Base-by-base conservation (phyloP, 164 flowering plant species). In the Brasenia schreberi region DNA sequence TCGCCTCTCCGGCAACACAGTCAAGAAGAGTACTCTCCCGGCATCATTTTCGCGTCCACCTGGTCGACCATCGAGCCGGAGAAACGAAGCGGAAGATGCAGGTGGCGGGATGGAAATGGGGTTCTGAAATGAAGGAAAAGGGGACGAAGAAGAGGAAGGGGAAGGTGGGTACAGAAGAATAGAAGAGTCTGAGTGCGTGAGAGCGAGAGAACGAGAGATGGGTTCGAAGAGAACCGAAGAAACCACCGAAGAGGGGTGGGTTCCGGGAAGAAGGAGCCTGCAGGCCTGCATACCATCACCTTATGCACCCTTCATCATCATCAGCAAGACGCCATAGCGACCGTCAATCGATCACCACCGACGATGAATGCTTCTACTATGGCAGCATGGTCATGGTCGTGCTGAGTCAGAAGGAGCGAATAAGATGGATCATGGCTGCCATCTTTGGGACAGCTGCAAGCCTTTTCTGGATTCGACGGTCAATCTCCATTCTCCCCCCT, bases 131-230 rank as follows among this genome's bases (percentile, higher is more conserved):
- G 33, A 19, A 65, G 45, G 70, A 49, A 71, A 17, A 70, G 65
- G 39, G 69, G 58, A 65, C 64, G 65, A 60, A 73, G 75, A 68
- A 75, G 56, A 62, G 78, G 76, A 61, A 79, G 72, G 56, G 78
- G 33, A 39, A 80, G 76, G 59, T 49, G 84, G 78, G 79, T 72
- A 76, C 73, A 87, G 84, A 27, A 88, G 83, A 69, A 82, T 63
- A 9, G 96, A 86, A 43, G 89, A 81, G 67, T 89, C 90, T 61
- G 89, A 76, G 71, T 79, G 90, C 66, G 72, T 72, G n/a, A 89
- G 78, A 49, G 94, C 90, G 3, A 89, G 71, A 49, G 94, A 86
- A 45, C 58, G 75, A 17, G 92, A 87, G 65, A 53, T 42, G 64
- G 92, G 88, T 60, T 92, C 94, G 71, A 75, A 83, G 70, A 84